A percentile compares a stretch with the other conserved stretches of the same genome.
Conservation (phyloP, 75 land plant genomes). For the Selaginella tamariscina region DNA sequence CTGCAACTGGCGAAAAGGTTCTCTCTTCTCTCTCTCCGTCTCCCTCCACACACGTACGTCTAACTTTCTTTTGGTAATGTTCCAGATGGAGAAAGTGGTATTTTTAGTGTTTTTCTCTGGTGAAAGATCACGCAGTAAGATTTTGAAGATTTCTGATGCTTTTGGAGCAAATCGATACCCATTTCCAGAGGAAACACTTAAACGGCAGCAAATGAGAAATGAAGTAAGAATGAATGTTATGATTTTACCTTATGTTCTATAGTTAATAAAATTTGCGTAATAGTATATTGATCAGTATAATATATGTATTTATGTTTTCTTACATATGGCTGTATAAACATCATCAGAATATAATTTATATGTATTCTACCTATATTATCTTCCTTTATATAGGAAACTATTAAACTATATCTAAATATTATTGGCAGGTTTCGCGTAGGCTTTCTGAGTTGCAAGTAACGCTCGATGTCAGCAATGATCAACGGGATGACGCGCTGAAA, state of each 20-base stretch:
- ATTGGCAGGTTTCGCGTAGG: conserved; percentile 55
- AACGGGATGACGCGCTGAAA: conserved; percentile 56
- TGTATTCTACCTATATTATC: too few relatives aligned
- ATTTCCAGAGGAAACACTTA: conserved; percentile 69
- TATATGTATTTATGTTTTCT: too few relatives aligned
- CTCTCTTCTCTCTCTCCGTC: not conserved
- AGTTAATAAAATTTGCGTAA: too few relatives aligned
- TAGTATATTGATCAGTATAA: too few relatives aligned
- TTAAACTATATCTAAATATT: not conserved
- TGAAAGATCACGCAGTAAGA: conserved; percentile 65
- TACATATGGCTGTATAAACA: too few relatives aligned
- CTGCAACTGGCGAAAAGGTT: conserved; percentile 72
- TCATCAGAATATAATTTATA: not conserved
- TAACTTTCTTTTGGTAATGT: not conserved
- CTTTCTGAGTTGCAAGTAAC: conserved; percentile 72
- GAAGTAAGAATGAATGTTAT: conserved; percentile 49
- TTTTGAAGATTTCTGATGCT: conserved; percentile 84
- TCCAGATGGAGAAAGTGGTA: conserved; percentile 70
- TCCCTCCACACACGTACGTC: not conserved
- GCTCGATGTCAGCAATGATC: conserved; percentile 86
- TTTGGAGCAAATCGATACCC: conserved; percentile 98
- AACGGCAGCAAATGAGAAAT: conserved; percentile 60
- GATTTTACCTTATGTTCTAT: too few relatives aligned
- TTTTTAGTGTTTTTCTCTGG: conserved; percentile 95
- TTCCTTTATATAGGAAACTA: too few relatives aligned